Percentiles rank a stretch among this genome's conserved stretches.
Evolutionary conservation across 2,329 filamentous ascomycete genomes (phyloP).

Genomic region (Colletotrichum lini): DNA sequence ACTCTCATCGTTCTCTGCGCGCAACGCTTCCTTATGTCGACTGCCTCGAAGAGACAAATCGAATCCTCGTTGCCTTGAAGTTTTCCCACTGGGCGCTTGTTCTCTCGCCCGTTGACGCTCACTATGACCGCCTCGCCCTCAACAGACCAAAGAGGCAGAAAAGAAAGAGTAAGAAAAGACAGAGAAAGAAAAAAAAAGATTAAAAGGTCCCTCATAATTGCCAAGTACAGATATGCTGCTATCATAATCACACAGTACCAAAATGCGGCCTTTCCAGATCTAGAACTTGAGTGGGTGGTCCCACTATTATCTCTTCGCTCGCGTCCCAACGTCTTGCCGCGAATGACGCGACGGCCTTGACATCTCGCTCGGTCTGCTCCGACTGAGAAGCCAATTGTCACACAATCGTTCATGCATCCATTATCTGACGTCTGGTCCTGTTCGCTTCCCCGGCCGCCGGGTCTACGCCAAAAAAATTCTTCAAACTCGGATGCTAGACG

Average conservation of each 20-base stretch:
- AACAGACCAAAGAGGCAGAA: too few species aligned
- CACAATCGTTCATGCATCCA: not conserved
- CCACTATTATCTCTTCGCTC: not conserved
- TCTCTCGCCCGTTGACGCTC: too few species aligned
- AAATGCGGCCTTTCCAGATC: not conserved
- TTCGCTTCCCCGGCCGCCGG: not conserved
- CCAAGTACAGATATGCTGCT: too few species aligned
- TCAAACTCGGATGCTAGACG: not conserved
- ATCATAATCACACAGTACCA: too few species aligned
- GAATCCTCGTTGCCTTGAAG: too few species aligned
- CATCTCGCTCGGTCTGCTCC: slow-evolving; percentile 16
- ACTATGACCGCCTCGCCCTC: too few species aligned
- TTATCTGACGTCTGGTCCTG: not conserved
- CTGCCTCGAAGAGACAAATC: not conserved
- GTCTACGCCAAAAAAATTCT: not conserved
- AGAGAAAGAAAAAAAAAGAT: too few species aligned
- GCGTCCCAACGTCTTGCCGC: not conserved
- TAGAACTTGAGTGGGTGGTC: not conserved
- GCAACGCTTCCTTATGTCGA: not conserved
- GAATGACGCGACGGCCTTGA: slow-evolving; percentile 18
- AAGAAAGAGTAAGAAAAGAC: too few species aligned
- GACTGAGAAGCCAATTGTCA: not conserved
- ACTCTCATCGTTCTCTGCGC: not conserved
- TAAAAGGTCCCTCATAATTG: too few species aligned
- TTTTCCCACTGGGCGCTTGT: too few species aligned